Conservation (phyloP, 495 filamentous ascomycete genomes). For the Monascus purpureus region DNA sequence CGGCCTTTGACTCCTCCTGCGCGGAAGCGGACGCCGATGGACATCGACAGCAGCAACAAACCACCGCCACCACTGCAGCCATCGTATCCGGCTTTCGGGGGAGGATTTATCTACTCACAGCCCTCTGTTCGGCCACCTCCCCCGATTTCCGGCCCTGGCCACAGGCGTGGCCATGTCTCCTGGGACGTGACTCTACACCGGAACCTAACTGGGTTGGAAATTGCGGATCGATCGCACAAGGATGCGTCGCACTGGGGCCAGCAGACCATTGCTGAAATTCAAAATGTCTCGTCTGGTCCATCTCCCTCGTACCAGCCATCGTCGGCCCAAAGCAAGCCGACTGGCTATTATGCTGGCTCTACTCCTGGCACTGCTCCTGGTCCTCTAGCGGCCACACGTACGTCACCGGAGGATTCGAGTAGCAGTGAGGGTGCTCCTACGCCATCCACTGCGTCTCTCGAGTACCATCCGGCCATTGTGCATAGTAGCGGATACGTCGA, state of each 20-base stretch:
- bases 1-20: slow-evolving; percentile 48
- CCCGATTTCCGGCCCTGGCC: slow-evolving; percentile 37
- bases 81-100: slow-evolving; percentile 17
- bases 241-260: slow-evolving; percentile 42
- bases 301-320: slow-evolving; percentile 29
- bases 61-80: slow-evolving; percentile 21
- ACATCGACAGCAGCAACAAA: slow-evolving; percentile 40
- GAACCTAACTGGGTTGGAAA: slow-evolving; percentile 59
- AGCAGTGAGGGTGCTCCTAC: slow-evolving; percentile 58
- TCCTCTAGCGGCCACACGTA: slow-evolving; percentile 30
- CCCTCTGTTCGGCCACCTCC: slow-evolving; percentile 33
- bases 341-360: slow-evolving; percentile 46
- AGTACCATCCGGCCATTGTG: slow-evolving; percentile 52
- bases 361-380: slow-evolving; percentile 12
- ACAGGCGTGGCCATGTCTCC: slow-evolving; percentile 46
- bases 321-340: slow-evolving; percentile 11
- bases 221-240: slow-evolving; percentile 39
- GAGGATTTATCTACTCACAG: slow-evolving; percentile 32
- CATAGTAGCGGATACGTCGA: slow-evolving; percentile 51
- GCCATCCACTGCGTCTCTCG: slow-evolving; percentile 44
- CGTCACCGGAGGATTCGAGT: slow-evolving; percentile 58
- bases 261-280: slow-evolving; percentile 31
- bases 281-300: slow-evolving; percentile 26
- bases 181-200: slow-evolving; percentile 70
- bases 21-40: slow-evolving; percentile 53